Evolutionary conservation across 176 grass and related monocot species (phyloP), one percentile per base, ranked within the genome.

Genomic region (Avena eriantha): DNA sequence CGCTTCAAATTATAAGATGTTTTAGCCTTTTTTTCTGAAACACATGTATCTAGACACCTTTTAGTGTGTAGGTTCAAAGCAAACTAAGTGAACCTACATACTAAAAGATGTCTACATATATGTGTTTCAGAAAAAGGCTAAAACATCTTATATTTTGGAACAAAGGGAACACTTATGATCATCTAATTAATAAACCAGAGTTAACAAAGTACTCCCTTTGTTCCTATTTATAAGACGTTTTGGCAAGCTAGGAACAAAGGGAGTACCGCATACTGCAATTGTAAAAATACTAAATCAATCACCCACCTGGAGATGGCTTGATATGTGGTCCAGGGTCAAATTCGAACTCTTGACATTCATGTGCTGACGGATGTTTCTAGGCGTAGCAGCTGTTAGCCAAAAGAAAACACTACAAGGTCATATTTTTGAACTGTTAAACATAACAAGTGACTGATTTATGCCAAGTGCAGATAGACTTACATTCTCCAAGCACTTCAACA

Each of bases 251-350:
- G 7, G 39, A 41, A 41, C 39, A 41, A 5, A 41, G 39, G 54
- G 35, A 7, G 9, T 10, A 23, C 46, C 70, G 51, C 14, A 75
- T 51, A 51, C 47, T 8, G 0, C 14, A 75, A 7, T 7, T 86
- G 67, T 33, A 73, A 35, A 81, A 59, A 35, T 71, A 75, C 46
- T 70, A 57, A 60, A 71, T 59, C 14, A 72, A 80, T 79, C 16
- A 78, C 33, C 54, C 45, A 89, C 87, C 82, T 89, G 66, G 39
- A 89, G 82, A 85, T 85, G 87, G 66, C 87, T 85, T 73, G 46
- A 16, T 46, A 89, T 14, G 6, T 89, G 82, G 4, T 65, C 50
- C 1, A 3, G 2, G 8, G 76, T 89, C 45, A 89, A 73, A 80
- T 63, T 85, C 33, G 84, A 73, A 80, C 43, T 3, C 16, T 65